Conservation (phyloP, 2,329 filamentous ascomycete genomes). For the Colletotrichum spinosum region DNA sequence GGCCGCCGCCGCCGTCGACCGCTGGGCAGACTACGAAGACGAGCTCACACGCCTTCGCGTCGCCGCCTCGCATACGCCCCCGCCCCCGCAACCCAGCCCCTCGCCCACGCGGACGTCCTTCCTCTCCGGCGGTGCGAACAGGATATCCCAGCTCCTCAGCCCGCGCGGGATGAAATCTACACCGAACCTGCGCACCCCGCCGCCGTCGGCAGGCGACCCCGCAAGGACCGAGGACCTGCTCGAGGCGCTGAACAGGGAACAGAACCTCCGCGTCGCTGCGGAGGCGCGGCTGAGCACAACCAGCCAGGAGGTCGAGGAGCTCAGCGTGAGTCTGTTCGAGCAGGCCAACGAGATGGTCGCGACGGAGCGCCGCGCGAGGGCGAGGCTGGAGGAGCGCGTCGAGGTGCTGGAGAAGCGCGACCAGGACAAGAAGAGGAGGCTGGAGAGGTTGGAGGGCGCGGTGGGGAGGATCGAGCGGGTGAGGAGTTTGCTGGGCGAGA, state of each 20-base stretch:
- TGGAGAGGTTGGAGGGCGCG: constrained; percentile 79
- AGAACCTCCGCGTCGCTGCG: constrained; percentile 73
- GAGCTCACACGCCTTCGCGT: constrained; percentile 72
- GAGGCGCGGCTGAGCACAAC: constrained; percentile 76
- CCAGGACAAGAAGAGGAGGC: constrained; percentile 72
- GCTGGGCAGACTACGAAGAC: constrained; percentile 84
- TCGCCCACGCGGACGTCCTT: constrained; percentile 57
- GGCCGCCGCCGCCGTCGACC: constrained; percentile 72
- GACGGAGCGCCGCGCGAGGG: constrained; percentile 76
- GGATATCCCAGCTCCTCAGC: constrained; percentile 59
- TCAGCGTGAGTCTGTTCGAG: constrained; percentile 80
- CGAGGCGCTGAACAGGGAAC: constrained; percentile 73
- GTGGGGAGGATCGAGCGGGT: constrained; percentile 79
- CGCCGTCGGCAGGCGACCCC: constrained; percentile 42
- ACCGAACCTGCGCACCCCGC: constrained; percentile 47
- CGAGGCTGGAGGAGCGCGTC: constrained; percentile 77
- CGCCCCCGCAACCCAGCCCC: constrained; percentile 40
- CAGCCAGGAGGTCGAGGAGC: constrained; percentile 80
- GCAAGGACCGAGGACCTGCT: constrained; percentile 64
- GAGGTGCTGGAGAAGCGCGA: constrained; percentile 77
- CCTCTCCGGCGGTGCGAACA: constrained; percentile 56
- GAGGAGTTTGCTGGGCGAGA: constrained; percentile 66
- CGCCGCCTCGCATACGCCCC: constrained; percentile 40
- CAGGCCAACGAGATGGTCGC: constrained; percentile 92
- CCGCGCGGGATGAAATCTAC: constrained; percentile 56